Evolutionary conservation across 495 filamentous ascomycete species (phyloP).

Genomic region (Penicillium riverlandense): DNA sequence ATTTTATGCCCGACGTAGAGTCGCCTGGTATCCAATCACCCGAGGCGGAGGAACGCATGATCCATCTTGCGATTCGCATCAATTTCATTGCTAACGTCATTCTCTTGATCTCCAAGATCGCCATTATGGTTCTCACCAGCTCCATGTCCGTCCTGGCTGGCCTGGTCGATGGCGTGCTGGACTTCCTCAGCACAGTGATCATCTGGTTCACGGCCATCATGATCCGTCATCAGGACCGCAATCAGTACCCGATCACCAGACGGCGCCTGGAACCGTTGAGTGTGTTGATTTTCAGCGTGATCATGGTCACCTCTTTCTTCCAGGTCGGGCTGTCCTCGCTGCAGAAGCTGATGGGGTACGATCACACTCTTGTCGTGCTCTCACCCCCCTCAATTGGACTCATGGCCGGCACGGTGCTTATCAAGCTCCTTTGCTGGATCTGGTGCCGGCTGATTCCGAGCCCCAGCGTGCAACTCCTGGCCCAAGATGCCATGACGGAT

Average conservation of each 20-base stretch:
- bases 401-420: slow-evolving; percentile 73
- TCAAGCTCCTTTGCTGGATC: slow-evolving; percentile 80
- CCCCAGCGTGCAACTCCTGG: slow-evolving; percentile 79
- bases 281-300: slow-evolving; percentile 70
- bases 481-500: slow-evolving; percentile 58
- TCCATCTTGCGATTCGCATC: slow-evolving; percentile 74
- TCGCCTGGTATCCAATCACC: slow-evolving; percentile 40
- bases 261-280: slow-evolving; percentile 72
- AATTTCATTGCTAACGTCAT: slow-evolving; percentile 80
- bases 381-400: slow-evolving; percentile 67
- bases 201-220: slow-evolving; percentile 74
- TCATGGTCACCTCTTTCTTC: slow-evolving; percentile 83
- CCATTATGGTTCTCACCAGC: slow-evolving; percentile 67
- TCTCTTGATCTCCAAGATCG: slow-evolving; percentile 72
- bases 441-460: slow-evolving; percentile 89
- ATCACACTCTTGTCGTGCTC: slow-evolving; percentile 65
- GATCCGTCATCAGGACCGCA: slow-evolving; percentile 67
- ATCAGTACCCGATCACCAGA: slow-evolving; percentile 77
- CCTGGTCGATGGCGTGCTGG: slow-evolving; percentile 80
- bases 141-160: slow-evolving; percentile 85
- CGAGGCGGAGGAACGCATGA: slow-evolving; percentile 58
- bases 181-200: slow-evolving; percentile 82
- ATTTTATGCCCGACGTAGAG: slow-evolving; percentile 28
- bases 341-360: slow-evolving; percentile 52
- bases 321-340: slow-evolving; percentile 75